Conservation (phyloP, 2,329 filamentous ascomycete species). For the Talaromyces sp. region DNA sequence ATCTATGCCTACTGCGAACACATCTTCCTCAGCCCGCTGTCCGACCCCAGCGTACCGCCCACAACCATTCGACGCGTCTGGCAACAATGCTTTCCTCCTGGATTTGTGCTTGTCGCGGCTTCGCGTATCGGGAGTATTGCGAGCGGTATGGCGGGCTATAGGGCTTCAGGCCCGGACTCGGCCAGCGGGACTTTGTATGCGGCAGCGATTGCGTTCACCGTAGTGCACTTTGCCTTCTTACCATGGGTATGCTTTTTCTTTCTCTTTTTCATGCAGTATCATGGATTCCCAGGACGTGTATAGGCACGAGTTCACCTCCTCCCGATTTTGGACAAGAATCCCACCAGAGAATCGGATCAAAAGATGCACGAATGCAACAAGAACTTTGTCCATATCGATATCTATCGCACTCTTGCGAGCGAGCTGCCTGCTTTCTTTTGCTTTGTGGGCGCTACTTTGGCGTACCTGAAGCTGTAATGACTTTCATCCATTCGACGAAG, state of each 20-base stretch:
- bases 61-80: conserved; percentile 1
- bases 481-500: neutral
- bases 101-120: neutral
- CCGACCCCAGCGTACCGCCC: neutral
- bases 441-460: conserved; percentile 10
- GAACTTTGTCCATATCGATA: conserved; percentile 2
- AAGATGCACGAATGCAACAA: conserved; percentile 2
- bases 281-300: neutral
- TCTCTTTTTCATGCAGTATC: neutral
- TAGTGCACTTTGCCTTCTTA: conserved; percentile 11
- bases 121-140: conserved; percentile 7
- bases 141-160: conserved; percentile 11
- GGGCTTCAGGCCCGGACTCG: neutral
- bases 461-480: conserved; percentile 4
- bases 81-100: neutral
- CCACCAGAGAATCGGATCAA: conserved; percentile 2
- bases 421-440: conserved; percentile 12
- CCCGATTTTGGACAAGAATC: conserved; percentile 1
- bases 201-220: conserved; percentile 3
- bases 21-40: conserved; percentile 5
- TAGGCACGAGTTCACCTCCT: neutral
- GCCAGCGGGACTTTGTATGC: neutral
- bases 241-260: neutral
- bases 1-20: conserved; percentile 8
- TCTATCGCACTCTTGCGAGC: conserved; percentile 1